phyloP scores from a whole-genome alignment of 1,284 basidiomycete species.

The Uromyces viciae-fabae region DNA sequence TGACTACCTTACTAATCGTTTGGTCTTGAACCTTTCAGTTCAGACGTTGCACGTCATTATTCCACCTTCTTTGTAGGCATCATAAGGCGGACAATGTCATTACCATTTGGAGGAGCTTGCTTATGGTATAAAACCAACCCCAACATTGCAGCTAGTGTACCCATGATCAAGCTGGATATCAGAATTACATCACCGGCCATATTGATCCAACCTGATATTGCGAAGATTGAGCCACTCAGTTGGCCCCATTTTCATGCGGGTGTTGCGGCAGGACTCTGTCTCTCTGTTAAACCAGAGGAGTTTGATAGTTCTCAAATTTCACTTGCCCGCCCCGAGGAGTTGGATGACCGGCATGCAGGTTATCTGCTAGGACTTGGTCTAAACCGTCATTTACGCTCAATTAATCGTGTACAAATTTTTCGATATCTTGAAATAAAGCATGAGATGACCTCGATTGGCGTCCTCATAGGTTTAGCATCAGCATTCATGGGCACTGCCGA shows the following conservation, averaged over 20 bases:
- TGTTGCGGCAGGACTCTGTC: slow-evolving; percentile 80
- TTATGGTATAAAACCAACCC: slow-evolving; percentile 39
- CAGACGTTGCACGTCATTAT: slow-evolving; percentile 34
- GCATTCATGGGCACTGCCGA: slow-evolving; percentile 86
- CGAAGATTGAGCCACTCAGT: slow-evolving; percentile 67
- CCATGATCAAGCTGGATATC: slow-evolving; percentile 66
- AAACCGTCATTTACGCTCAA: slow-evolving; percentile 77
- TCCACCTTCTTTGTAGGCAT: slow-evolving; percentile 47
- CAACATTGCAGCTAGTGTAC: slow-evolving; percentile 37
- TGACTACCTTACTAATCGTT: not conserved
- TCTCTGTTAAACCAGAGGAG: slow-evolving; percentile 69
- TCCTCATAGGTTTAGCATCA: slow-evolving; percentile 83
- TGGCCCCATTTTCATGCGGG: slow-evolving; percentile 99
- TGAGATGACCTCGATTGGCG: slow-evolving; percentile 85
- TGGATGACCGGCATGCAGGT: slow-evolving; percentile 87
- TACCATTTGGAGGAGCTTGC: slow-evolving; percentile 46
- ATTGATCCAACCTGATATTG: slow-evolving; percentile 63
- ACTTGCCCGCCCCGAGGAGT: slow-evolving; percentile 79
- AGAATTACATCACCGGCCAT: slow-evolving; percentile 69
- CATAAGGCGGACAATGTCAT: slow-evolving; percentile 48
- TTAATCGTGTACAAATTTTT: slow-evolving; percentile 78
- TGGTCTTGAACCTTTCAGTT: not conserved
- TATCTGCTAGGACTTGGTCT: slow-evolving; percentile 89
- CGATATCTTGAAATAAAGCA: slow-evolving; percentile 91
- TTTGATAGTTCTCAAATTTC: slow-evolving; percentile 89